Base-by-base conservation (phyloP, 495 filamentous ascomycete species). In the Durotheca rogersii region DNA sequence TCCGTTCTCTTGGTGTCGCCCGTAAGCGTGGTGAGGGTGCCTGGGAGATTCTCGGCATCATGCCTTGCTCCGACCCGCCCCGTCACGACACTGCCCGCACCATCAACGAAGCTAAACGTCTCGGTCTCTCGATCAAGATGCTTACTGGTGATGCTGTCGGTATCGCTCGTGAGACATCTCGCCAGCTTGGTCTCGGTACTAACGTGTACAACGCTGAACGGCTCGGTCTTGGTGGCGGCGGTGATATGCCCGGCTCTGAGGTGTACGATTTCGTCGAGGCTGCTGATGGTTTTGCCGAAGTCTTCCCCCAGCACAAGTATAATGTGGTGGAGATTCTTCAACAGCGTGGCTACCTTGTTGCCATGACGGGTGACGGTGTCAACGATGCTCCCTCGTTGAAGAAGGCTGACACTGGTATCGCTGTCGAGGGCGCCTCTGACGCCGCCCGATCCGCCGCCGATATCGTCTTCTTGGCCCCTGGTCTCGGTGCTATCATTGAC, bases 291-390 rank as follows among this genome's bases (percentile, higher is more conserved):
- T 95, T 95, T 70, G 87, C 87, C 60, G 91, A 96, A 71, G 91
- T 96, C 32, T 96, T 95, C 79, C 91, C 91, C 47, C 89, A 96
- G 72, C 91, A 96, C 77, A 96, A 96, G 79, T 95, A 92, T 72
- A 90, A 95, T 58, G 91, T 96, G 63, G 91, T 96, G 57, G 88
- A 95, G 71, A 94, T 95, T 74, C 84, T 96, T 20, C 91, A 96
- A 72, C 88, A 95, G 73, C 88, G 91, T 78, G 91, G 91, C 60
- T 92, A 95, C 78, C 78, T 96, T 31, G 91, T 94, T 70, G 91
- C 91, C 60, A 96, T 96, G 91, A 96, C 91, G 72, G 91, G 91
- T 74, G 91, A 96, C 64, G 91, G 91, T 80, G 91, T 96, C 67
- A 96, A 96, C 72, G 91, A 96, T 72, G 91, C 91, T 39, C 91